Percentiles rank a stretch among this genome's conserved stretches.
Conservation (phyloP, 352 stramenopile species). For the Albugo laibachii region DNA sequence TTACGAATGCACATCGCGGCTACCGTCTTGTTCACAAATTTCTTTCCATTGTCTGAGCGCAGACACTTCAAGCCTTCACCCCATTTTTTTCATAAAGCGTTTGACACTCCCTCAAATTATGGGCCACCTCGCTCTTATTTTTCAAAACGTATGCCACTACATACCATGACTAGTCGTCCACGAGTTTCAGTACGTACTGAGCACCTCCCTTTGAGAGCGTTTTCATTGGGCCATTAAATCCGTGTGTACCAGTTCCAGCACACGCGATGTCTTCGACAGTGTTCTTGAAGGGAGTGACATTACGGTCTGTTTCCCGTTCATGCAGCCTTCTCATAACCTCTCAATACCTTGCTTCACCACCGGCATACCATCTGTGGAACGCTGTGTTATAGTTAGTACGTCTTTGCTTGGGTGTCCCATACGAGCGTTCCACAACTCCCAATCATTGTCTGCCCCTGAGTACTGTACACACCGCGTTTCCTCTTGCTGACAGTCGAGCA, state of each 20-base stretch:
- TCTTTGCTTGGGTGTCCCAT: constrained; percentile 1
- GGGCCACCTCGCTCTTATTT: constrained; percentile 6
- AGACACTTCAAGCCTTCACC: constrained; percentile 8
- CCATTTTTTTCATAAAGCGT: constrained; percentile 7
- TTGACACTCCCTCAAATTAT: constrained; percentile 5
- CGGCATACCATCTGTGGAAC: constrained; percentile 2
- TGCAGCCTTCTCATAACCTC: constrained; percentile 6
- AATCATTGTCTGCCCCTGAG: constrained; percentile 1
- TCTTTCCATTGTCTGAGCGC: constrained; percentile 13
- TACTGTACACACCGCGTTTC: constrained; percentile 3
- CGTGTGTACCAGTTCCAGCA: constrained; percentile 8
- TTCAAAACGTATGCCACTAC: constrained; percentile 10
- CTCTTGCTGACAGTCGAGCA: constrained; percentile 5
- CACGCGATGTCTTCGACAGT: too few species aligned
- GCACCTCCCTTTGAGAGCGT: constrained; percentile 4
- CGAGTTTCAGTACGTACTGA: constrained; percentile 4
- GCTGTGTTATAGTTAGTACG: constrained; percentile 1
- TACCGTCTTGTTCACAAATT: constrained; percentile 12
- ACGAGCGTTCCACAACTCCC: constrained; percentile 9
- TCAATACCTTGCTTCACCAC: neutral
- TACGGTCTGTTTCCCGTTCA: constrained; percentile 6
- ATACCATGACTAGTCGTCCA: constrained; percentile 8
- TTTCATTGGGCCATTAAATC: constrained; percentile 9
- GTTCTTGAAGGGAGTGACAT: neutral
- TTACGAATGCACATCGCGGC: neutral